These are phyloP conservation scores for Paraurostyla sp. DNA, from an alignment of 73 alveolate species.

Conservation along the genomic window DNA sequence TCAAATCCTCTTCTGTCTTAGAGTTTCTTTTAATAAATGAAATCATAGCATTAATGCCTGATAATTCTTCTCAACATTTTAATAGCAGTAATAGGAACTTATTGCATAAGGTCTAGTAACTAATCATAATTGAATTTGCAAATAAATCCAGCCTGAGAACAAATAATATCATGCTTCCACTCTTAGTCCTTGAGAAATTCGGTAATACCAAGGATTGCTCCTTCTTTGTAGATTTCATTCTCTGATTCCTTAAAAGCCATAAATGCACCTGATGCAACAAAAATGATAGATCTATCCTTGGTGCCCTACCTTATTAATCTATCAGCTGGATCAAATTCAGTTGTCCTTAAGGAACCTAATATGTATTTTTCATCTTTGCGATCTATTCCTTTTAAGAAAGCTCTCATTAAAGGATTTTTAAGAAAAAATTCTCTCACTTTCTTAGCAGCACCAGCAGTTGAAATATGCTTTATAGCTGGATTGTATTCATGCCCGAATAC, in stretches of 20 bases:
- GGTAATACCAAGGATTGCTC: conserved; percentile 45
- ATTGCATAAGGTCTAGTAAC: conserved; percentile 13
- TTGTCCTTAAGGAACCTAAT: conserved; percentile 22
- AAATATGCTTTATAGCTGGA: conserved; percentile 16
- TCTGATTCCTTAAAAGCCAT: conserved; percentile 53
- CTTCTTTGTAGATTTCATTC: conserved; percentile 50
- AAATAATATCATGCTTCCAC: conserved; percentile 56
- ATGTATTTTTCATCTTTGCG: conserved; percentile 49
- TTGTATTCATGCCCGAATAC: conserved; percentile 51
- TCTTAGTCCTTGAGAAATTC: conserved; percentile 27
- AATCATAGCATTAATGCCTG: conserved; percentile 55
- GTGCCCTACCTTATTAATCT: conserved; percentile 36
- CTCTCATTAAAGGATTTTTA: conserved; percentile 47
- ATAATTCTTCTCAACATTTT: conserved; percentile 39
- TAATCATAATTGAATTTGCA: conserved; percentile 43
- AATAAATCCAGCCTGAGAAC: conserved; percentile 37
- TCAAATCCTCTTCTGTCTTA: background rate
- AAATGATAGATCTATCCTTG: conserved; percentile 22
- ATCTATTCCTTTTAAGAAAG: conserved; percentile 55
- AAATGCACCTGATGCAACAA: conserved; percentile 44
- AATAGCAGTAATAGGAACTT: conserved; percentile 44
- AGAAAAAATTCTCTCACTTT: conserved; percentile 56
- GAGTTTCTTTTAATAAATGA: conserved; percentile 37
- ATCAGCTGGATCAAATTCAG: conserved; percentile 55
- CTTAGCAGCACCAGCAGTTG: conserved; percentile 23